phyloP scores from a whole-genome alignment of 176 grass and related monocot genomes.

The Tillandsia fasciculata region DNA sequence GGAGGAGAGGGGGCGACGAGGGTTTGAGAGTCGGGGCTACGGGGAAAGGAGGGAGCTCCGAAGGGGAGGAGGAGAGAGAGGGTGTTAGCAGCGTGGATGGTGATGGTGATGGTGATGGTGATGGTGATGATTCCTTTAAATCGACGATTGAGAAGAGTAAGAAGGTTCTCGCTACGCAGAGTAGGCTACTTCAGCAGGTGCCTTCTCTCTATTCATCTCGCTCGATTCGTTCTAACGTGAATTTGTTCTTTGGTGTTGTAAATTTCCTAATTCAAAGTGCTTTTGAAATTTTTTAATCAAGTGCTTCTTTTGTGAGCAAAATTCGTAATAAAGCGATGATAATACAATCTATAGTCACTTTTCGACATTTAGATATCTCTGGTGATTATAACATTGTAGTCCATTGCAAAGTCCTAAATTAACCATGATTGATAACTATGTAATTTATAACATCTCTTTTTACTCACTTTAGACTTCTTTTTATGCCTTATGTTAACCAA shows the following conservation, averaged over 20 bases:
- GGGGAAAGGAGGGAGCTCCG: background rate
- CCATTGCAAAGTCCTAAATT: background rate
- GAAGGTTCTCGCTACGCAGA: background rate
- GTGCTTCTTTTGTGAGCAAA: no score
- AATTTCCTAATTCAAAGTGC: background rate
- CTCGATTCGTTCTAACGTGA: background rate
- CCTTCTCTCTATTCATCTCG: background rate
- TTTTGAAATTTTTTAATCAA: background rate
- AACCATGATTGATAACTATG: background rate
- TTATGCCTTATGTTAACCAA: no score
- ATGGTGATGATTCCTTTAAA: background rate
- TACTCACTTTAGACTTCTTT: no score
- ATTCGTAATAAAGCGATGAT: no score
- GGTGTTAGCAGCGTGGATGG: background rate
- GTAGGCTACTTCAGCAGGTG: background rate
- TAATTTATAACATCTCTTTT: no score
- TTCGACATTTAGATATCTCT: background rate
- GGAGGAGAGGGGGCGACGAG: background rate
- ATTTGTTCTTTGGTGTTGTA: background rate
- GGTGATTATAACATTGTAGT: background rate
- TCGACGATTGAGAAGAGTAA: background rate
- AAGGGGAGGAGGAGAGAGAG: background rate
- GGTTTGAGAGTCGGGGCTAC: background rate
- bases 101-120: background rate
- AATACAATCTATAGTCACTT: background rate